These are phyloP conservation scores for Hyparrhenia diplandra DNA, from an alignment of 176 grass and related monocot species.

Conservation along the genomic window DNA sequence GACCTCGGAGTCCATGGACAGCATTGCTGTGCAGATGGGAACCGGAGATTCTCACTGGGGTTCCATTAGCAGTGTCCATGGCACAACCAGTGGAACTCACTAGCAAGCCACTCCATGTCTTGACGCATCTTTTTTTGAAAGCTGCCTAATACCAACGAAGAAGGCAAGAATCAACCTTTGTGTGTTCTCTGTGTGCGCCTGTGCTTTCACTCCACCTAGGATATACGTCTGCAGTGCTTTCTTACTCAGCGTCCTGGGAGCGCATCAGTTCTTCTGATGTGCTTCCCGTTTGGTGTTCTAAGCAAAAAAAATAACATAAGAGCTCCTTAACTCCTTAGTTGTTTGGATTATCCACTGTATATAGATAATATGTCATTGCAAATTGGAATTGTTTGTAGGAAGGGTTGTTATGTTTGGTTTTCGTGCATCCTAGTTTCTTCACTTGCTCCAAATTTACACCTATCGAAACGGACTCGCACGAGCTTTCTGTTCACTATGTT, in stretches of 20 bases:
- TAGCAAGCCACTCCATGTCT: not conserved
- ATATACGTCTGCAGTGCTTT: conserved; percentile 14
- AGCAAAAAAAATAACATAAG: conserved; percentile 30
- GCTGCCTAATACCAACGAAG: not conserved
- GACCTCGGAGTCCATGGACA: conserved; percentile 51
- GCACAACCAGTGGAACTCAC: conserved; percentile 37
- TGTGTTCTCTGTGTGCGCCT: not conserved
- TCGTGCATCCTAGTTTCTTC: not conserved
- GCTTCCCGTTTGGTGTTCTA: conserved; percentile 25
- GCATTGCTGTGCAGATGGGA: conserved; percentile 36
- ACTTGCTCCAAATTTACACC: not conserved
- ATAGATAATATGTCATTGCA: conserved; percentile 37
- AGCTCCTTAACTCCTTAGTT: not conserved
- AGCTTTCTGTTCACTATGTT: not conserved
- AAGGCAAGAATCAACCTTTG: conserved; percentile 16
- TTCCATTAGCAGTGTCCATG: conserved; percentile 41
- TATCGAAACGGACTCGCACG: not conserved
- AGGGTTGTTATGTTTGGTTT: conserved; percentile 19
- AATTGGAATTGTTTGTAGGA: conserved; percentile 17
- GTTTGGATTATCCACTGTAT: conserved; percentile 29
- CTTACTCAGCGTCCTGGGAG: not conserved
- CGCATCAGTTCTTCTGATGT: conserved; percentile 10
- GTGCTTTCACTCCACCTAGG: conserved; percentile 6
- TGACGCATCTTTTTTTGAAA: not conserved
- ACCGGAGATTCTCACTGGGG: conserved; percentile 41